Conservation (phyloP, 2,329 filamentous ascomycete genomes). For the Emergomyces orientalis region DNA sequence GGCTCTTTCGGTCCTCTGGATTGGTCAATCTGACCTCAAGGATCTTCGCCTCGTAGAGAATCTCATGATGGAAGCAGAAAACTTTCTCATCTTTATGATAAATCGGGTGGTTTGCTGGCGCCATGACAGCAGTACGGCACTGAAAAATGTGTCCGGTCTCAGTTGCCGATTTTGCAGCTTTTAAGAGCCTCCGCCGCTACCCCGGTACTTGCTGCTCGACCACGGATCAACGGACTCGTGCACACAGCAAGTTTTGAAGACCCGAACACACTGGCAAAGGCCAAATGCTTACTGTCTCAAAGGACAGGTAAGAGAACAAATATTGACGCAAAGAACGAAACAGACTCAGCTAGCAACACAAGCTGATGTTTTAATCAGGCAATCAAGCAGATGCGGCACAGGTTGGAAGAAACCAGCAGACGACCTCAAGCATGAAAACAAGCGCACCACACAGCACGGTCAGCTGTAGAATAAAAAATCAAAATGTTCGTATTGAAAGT, state of each 20-base stretch:
- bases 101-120: constrained; percentile 43
- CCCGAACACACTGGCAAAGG: background rate
- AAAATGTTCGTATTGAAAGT: background rate
- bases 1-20: constrained; percentile 57
- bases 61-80: constrained; percentile 92
- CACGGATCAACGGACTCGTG: background rate
- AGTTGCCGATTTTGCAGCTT: background rate
- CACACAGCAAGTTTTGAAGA: background rate
- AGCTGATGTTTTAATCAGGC: background rate
- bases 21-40: constrained; percentile 63
- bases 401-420: background rate
- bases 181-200: background rate
- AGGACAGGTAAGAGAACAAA: background rate
- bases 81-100: constrained; percentile 77
- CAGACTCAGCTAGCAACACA: background rate
- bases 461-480: background rate
- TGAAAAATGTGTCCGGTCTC: background rate
- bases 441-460: background rate
- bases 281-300: background rate
- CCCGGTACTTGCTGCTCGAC: background rate
- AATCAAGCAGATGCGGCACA: background rate
- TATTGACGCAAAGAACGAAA: background rate
- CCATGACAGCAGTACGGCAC: constrained; percentile 40
- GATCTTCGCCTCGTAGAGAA: constrained; percentile 96
- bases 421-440: background rate